Evolutionary conservation across 768 basidiomycete species (phyloP), one percentile per base, ranked within the genome.

Genomic region (Tubosaeta sp.): DNA sequence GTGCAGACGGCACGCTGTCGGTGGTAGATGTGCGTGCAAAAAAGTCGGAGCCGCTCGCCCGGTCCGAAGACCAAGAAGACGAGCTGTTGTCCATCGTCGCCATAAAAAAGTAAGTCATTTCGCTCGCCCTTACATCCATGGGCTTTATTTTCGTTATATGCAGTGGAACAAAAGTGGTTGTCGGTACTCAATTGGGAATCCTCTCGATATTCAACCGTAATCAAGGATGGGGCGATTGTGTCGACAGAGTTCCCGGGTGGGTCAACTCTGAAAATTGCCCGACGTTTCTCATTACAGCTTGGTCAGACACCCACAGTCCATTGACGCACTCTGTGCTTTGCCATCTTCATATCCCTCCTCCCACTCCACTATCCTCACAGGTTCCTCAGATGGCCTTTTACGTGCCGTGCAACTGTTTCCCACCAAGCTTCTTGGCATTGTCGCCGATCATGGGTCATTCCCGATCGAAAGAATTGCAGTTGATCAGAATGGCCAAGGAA

Each of bases 41-140:
- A 58, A 90, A 89, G 59, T 55, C 76, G 12, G 80, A 86, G 44
- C 90, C 90, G 1, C 70, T 89, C 52, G 86, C 86, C 1, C 87
- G 93, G 48, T 95, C 92, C 14, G 94, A 95, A 64, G 90, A 95
- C 71, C 94, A 97, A 65, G 94, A 96, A 61, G 94, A 97, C 64
- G 94, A 97, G 61, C 72, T 96, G 39, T 75, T 97, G 9, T 91
- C 90, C 6, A 81, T 93, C 39, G 83, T 87, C 29, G 68, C 90
- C 14, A 93, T 97, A 66, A 90, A 88, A 74, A 81, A 84, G 86
- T 88, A 61, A 27, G 78, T 69, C 18, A 32, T 36, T 19, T 27
- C 25, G 6, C 39, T 38, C 36, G 8, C 24, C 46, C 34, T 48
- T 34, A 38, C 14, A 36, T 21, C 22, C 6, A 44, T n/a, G 4